These are phyloP conservation scores for Holtermanniella nyarrowii DNA, from an alignment of 768 basidiomycete species.

Conservation along the genomic window DNA sequence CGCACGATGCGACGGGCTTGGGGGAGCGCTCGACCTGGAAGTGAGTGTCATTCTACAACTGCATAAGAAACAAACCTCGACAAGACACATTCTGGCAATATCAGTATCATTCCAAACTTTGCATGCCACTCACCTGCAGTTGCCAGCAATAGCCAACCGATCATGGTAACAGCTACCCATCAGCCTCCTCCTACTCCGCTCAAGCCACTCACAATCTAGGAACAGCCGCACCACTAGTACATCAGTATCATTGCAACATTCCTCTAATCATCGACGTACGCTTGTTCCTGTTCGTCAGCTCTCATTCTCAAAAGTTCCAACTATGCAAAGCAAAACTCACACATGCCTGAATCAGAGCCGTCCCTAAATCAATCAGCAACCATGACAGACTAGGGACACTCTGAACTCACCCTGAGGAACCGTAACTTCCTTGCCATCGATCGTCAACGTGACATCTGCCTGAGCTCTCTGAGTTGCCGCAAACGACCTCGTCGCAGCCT, in stretches of 20 bases:
- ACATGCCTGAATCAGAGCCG: constrained; percentile 93
- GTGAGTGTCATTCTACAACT: neutral
- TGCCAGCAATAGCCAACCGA: constrained; percentile 91
- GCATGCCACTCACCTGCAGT: constrained; percentile 66
- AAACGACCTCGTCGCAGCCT: constrained; percentile 14
- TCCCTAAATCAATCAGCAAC: too few species aligned
- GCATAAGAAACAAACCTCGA: constrained; percentile 51
- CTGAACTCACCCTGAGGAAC: constrained; percentile 77
- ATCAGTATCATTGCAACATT: constrained; percentile 6
- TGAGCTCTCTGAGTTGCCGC: constrained; percentile 23
- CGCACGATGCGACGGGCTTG: constrained; percentile 90
- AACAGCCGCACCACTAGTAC: constrained; percentile 44
- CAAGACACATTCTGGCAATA: constrained; percentile 80
- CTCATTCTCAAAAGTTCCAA: too few species aligned
- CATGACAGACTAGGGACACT: neutral
- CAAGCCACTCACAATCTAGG: constrained; percentile 45
- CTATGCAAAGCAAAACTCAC: constrained; percentile 47
- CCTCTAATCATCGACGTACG: constrained; percentile 3
- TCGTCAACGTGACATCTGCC: constrained; percentile 66
- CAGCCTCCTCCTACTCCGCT: neutral
- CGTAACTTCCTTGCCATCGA: constrained; percentile 94
- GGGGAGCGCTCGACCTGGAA: constrained; percentile 69
- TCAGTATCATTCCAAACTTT: constrained; percentile 1
- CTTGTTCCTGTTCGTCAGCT: constrained; percentile 60
- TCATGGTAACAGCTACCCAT: constrained; percentile 34